Percentiles rank a stretch among this genome's conserved stretches.
Evolutionary conservation across 2,329 filamentous ascomycete species (phyloP).

Genomic region (Phyllosticta citribraziliensis): DNA sequence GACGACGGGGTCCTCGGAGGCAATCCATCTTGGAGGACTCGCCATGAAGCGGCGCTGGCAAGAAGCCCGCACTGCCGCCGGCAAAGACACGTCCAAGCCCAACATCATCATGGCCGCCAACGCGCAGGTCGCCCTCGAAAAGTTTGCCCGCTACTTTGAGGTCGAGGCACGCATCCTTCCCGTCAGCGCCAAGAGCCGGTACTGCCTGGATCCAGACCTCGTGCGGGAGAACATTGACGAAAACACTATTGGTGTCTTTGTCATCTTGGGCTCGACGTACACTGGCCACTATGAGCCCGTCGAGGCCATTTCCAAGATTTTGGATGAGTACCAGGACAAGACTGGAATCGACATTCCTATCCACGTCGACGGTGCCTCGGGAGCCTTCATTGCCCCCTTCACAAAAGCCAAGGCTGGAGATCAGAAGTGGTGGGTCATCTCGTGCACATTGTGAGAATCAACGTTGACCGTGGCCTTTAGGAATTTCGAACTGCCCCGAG

Average conservation of each 20-base stretch:
- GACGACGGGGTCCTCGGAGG: conserved; percentile 62
- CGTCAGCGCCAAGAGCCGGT: conserved; percentile 51
- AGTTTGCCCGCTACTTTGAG: conserved; percentile 65
- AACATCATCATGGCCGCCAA: conserved; percentile 70
- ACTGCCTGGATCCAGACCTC: conserved; percentile 52
- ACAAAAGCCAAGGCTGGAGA: conserved; percentile 46
- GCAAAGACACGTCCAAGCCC: conserved; percentile 54
- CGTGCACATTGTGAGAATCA: not conserved
- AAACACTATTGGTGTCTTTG: conserved; percentile 68
- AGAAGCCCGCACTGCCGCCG: conserved; percentile 47
- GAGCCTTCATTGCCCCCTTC: conserved; percentile 54
- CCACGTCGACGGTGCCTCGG: conserved; percentile 52
- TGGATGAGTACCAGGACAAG: conserved; percentile 53
- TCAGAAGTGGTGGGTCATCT: conserved; percentile 42
- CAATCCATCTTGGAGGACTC: conserved; percentile 59
- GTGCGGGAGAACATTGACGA: conserved; percentile 61
- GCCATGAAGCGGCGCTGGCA: conserved; percentile 71
- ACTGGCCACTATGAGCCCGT: conserved; percentile 67
- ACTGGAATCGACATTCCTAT: conserved; percentile 59
- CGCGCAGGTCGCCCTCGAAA: conserved; percentile 63
- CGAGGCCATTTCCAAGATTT: conserved; percentile 54
- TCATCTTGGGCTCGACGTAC: conserved; percentile 63
- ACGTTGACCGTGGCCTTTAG: conserved; percentile 14
- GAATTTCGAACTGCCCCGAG: conserved; percentile 52
- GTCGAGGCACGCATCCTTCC: conserved; percentile 58